These are phyloP conservation scores for Penicillium thymicola DNA, from an alignment of 2,329 filamentous ascomycete genomes.

Conservation along the genomic window DNA sequence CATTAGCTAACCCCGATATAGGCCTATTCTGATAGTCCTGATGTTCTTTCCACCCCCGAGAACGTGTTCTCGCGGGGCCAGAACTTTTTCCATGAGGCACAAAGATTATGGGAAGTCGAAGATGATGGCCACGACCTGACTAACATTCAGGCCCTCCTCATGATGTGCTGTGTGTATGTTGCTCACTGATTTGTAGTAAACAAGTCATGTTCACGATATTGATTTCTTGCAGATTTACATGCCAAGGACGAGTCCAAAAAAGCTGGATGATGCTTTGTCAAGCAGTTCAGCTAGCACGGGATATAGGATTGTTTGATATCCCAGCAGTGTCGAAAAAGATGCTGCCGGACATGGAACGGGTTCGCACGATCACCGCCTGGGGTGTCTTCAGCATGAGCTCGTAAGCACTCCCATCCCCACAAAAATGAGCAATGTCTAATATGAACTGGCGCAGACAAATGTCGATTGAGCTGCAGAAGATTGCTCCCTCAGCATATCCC, in stretches of 20 bases:
- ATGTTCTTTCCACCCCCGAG: constrained; percentile 26
- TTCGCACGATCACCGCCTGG: constrained; percentile 29
- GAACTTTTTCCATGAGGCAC: constrained; percentile 36
- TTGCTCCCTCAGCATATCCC: constrained; percentile 21
- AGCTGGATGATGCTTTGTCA: constrained; percentile 34
- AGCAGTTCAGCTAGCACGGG: constrained; percentile 32
- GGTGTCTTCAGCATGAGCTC: constrained; percentile 31
- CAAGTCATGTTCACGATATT: constrained; percentile 8
- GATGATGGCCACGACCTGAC: constrained; percentile 31
- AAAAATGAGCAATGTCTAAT: constrained; percentile 7
- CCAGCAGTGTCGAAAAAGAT: constrained; percentile 14
- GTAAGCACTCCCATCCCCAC: constrained; percentile 15
- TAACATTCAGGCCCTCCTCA: constrained; percentile 36
- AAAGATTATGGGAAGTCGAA: constrained; percentile 36
- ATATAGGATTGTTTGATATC: constrained; percentile 28
- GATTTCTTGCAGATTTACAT: constrained; percentile 25
- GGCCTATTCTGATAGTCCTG: constrained; percentile 38
- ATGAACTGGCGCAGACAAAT: constrained; percentile 25
- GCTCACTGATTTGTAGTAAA: background rate
- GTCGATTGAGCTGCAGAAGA: constrained; percentile 25
- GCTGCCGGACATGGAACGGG: constrained; percentile 19
- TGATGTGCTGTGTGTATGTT: constrained; percentile 35
- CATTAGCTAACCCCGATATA: constrained; percentile 22
- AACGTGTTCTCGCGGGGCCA: constrained; percentile 32
- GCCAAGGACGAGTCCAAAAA: constrained; percentile 25